Evolutionary conservation across 495 filamentous ascomycete species (phyloP), one percentile per base, ranked within the genome.

Genomic region (Aeminium ludgeri): DNA sequence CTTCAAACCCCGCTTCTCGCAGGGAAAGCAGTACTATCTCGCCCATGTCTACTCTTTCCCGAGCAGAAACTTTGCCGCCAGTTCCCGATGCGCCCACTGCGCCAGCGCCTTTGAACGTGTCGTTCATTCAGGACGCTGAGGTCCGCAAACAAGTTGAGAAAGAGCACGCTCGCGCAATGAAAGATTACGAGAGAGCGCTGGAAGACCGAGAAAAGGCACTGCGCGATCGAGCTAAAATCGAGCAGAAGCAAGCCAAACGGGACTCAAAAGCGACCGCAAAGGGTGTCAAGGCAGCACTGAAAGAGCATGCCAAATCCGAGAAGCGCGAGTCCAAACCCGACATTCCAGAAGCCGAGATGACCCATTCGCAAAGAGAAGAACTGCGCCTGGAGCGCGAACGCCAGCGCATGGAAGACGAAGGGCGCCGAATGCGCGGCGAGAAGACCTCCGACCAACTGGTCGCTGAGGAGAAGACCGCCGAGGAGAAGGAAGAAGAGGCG

Each of bases 101-200:
- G 40, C 69, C 69, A 7, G 43, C 57, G 11, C 64, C 34, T 16
- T 61, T 71, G 4, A 64, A 80, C 51, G 46, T 73, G 2, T 58
- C 62, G 19, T 53, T 56, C 36, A 71, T 69, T 45, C 52, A 61
- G 1, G 72, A 80, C 55, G 77, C 76, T 45, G 69, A 71, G 15
- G 54, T 67, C 16, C 72, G 72, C 12, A 83, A 78, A 51, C 62
- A 70, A 25, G 78, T 72, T 2, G 70, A 78, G 50, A 76, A 72
- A 44, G 70, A 78, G 41, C 68, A 73, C 36, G 66, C 63, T 43
- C 63, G 60, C 13, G 63, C 56, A 0, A 51, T 68, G 20, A 82
- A 82, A 49, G 59, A 60, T 3, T 77, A 78, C 58, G 63, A 74
- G 35, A 64, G 64, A 46, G 63, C 68, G 8, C 53, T 82, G 40